Base-by-base conservation (phyloP, 2,329 filamentous ascomycete species). In the Ophiostoma sp. region DNA sequence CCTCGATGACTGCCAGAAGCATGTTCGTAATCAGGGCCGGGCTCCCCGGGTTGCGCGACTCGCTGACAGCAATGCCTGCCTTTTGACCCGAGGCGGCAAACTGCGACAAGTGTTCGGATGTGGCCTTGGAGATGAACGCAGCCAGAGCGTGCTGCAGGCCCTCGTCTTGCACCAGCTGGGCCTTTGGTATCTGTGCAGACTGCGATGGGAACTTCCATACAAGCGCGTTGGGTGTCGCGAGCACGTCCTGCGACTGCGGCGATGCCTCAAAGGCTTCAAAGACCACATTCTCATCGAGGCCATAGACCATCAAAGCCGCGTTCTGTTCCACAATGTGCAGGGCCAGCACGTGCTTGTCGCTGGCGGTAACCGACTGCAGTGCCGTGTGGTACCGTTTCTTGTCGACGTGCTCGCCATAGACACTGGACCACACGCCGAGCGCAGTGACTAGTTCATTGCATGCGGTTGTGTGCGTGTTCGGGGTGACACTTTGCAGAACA, bases 121-220 rank as follows among this genome's bases (percentile, higher is more conserved):
- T 84, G 0, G 85, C 84, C 70, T 85, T 81, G 64, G 86, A 82
- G 0, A 90, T 76, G 67, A 89, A 87, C 0, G 71, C 69, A 0
- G 82, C 79, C 0, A 90, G 72, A 1, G 75, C 45, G 16, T 6
- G 75, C 1, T 79, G 73, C 68, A 81, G 81, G 62, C 90, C 87
- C 0, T 69, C 70, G 0, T 65, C 11, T 0, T 75, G 49, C 0
- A 52, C 63, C 62, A 79, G 78, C 0, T 73, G 73, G 0, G 72
- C 27, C 1, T 74, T 71, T 0, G 85, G 77, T 2, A 89, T 73
- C 0, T 79, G 76, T 0, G 84, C 82, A 0, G 83, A 81, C 16
- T 75, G 76, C 0, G 83, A 85, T 0, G 88, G 87, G 70, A 90
- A 90, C 18, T 83, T 79, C 81, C 87, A 87, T 68, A 78, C 73